Base-by-base conservation (phyloP, 345 rosid genomes). In the Salix dunnii region DNA sequence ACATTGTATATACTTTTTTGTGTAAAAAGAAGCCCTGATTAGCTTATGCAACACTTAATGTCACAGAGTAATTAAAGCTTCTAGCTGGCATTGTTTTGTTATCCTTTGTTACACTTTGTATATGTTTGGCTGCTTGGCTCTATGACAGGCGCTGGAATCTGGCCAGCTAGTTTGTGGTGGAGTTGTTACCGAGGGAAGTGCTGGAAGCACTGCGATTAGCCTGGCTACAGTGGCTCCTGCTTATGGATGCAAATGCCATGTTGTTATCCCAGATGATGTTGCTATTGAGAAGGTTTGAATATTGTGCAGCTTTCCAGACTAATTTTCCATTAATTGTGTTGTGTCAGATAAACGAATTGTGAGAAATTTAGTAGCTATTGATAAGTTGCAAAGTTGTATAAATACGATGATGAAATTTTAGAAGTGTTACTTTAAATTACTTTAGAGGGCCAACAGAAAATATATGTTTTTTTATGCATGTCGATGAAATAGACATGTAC, bases 151-250 rank as follows among this genome's bases (percentile, higher is more conserved):
- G 76, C 74, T 96, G 77, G 94, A 83, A 83, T 89, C 91, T 33
- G 94, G 95, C 79, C 76, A 87, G 88, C 90, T 96, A 27, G 76
- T 66, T 42, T 77, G 40, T 0, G 98, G 95, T 1, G 99, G 97
- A 65, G 88, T 93, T 53, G 96, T 96, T 18, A 93, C 92, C 0
- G 98, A 92, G 78, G 98, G 99, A 68, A 93, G 98, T 72, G 98
- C 95, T 0, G 99, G 99, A 55, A 96, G 99, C 83, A 96, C 99
- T 31, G 98, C 98, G 40, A 92, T 96, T 81, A 96, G 99, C 86
- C 91, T 93, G 28, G 99, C 97, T 62, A 96, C 97, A 0, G 97
- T 92, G 70, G 90, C 99, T 79, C 95, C 97, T 12, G 92, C 93
- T 6, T 93, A 87, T 31, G 94, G 97, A 35, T 96, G 99, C 87